Percentiles rank a stretch among this genome's conserved stretches.
These are phyloP conservation scores for Phlegmacium glaucopus DNA, from an alignment of 768 basidiomycete genomes.

Conservation along the genomic window DNA sequence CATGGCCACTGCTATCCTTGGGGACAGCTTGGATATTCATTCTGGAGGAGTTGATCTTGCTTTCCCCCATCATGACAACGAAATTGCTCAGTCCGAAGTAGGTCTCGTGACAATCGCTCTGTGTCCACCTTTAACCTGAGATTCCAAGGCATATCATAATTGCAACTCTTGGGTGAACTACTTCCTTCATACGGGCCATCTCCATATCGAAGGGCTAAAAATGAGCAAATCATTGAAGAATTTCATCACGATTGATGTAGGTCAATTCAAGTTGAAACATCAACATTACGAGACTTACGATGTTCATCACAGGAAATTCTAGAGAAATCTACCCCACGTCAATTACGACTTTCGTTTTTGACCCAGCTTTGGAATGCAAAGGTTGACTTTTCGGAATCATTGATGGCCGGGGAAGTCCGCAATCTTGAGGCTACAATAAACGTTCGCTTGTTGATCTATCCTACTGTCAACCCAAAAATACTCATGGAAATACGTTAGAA, in stretches of 20 bases:
- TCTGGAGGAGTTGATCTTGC: constrained; percentile 95
- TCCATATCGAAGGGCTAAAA: constrained; percentile 97
- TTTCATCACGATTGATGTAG: constrained; percentile 93
- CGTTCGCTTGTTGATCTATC: constrained; percentile 42
- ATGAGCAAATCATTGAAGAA: constrained; percentile 99
- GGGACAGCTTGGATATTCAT: constrained; percentile 94
- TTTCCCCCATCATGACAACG: constrained; percentile 99
- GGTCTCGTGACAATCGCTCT: constrained; percentile 11
- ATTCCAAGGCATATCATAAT: constrained; percentile 81
- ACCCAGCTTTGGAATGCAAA: constrained; percentile 89
- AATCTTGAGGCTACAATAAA: constrained; percentile 82
- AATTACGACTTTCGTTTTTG: constrained; percentile 89
- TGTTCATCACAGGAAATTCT: constrained; percentile 69
- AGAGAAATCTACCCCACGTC: constrained; percentile 76
- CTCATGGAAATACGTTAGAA: constrained; percentile 52
- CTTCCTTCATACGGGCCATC: constrained; percentile 96
- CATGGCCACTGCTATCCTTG: constrained; percentile 92
- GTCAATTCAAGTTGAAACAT: constrained; percentile 19
- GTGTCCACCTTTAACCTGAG: constrained; percentile 7
- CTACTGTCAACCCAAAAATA: constrained; percentile 1
- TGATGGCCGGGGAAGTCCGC: constrained; percentile 87
- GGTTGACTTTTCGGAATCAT: constrained; percentile 89
- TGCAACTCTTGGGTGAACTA: constrained; percentile 97
- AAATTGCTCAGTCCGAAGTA: constrained; percentile 96
- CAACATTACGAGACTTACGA: not conserved